These are phyloP conservation scores for Priceomyces fermenticarens DNA, from an alignment of 805 yeast genomes.

Conservation along the genomic window DNA sequence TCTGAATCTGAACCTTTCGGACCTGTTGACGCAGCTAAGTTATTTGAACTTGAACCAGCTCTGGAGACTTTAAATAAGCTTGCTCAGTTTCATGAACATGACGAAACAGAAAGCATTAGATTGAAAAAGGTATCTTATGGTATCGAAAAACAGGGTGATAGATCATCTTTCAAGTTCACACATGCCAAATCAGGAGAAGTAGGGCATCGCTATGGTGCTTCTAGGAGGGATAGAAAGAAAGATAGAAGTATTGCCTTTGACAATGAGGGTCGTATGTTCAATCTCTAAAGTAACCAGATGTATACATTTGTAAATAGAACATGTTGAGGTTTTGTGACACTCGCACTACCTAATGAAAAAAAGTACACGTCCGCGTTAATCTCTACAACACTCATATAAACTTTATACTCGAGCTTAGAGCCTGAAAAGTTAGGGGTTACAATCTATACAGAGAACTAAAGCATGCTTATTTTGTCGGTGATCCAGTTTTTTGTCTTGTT, in stretches of 20 bases:
- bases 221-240: constrained; percentile 82
- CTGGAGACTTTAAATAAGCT: constrained; percentile 68
- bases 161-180: constrained; percentile 68
- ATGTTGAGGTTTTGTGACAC: background rate
- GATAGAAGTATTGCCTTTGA: constrained; percentile 74
- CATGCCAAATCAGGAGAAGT: constrained; percentile 78
- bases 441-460: background rate
- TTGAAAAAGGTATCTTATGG: constrained; percentile 45
- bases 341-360: background rate
- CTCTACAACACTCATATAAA: background rate
- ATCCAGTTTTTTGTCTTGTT: constrained; percentile 17
- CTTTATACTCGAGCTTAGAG: too few species aligned
- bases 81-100: constrained; percentile 55
- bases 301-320: background rate
- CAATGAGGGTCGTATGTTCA: constrained; percentile 57
- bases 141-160: constrained; percentile 64
- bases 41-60: constrained; percentile 86
- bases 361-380: constrained; percentile 1
- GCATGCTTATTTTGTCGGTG: too few species aligned
- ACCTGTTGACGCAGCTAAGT: constrained; percentile 89
- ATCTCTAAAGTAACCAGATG: background rate
- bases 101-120: constrained; percentile 29
- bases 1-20: constrained; percentile 96
- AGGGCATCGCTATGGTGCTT: constrained; percentile 90
- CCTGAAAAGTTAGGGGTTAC: too few species aligned